Base-by-base conservation (phyloP, 1,139 yeast genomes). In the Tardiomyces digboiensis region DNA sequence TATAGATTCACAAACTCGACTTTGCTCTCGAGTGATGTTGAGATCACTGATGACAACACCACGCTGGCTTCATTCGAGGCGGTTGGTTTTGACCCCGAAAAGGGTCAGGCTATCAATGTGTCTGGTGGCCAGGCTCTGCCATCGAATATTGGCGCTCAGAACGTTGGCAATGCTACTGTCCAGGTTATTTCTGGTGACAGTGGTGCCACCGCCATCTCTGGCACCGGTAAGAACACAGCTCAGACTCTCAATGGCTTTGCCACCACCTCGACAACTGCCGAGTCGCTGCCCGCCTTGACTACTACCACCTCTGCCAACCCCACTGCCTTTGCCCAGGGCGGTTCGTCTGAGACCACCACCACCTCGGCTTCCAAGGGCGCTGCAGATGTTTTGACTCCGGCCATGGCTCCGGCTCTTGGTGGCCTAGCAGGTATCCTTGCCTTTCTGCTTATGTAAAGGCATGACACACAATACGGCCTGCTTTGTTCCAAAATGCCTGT, bases 1-100 rank as follows among this genome's bases (percentile, higher is more conserved):
- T 85, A 76, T 64, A 60, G 87, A 95, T 65, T 23, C 41, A 84
- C 69, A 66, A 73, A 74, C 56, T 62, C 65, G 47, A 65, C 74
- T 6, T 71, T 71, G 18, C 80, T 73, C 51, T 65, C 67, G 33
- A 61, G 64, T 6, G 65, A 75, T 53, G 63, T 85, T 45, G 66
- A 67, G 54, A 67, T 85, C 55, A 74, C 86, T 36, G 74, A 79
- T 55, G 75, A 74, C 39, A 67, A 68, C 52, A 75, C 86, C 8
- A 68, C 75, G 63, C 63, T 85, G 45, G 84, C 79, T 18, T 71
- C 74, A 36, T 58, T 61, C 21, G 75, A 73, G 37, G 82, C 95
- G 95, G 0, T 74, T 19, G 41, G 41, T 14, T 39, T 39, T 18
- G 36, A 39, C 41, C 26, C 21, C 36, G 29, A 20, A 21, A 26